Evolutionary conservation across 768 basidiomycete species (phyloP).

Genomic region (Mycena leptocephala): DNA sequence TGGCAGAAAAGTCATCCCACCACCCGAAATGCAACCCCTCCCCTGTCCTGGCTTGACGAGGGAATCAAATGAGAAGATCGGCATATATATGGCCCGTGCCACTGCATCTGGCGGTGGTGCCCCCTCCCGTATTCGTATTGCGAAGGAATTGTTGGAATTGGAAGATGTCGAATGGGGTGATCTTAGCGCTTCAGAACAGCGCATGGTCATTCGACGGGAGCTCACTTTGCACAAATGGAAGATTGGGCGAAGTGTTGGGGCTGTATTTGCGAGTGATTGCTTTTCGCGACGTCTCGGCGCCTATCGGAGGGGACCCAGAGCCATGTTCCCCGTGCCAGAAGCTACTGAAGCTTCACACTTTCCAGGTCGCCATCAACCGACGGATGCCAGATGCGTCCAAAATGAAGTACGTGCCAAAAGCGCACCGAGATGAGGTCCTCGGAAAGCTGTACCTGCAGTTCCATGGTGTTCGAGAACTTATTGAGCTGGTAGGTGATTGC

Average conservation of each 20-base stretch:
- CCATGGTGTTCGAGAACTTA: slow-evolving; percentile 31
- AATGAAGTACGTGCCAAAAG: slow-evolving; percentile 35
- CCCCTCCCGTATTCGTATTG: not conserved
- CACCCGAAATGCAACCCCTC: not conserved
- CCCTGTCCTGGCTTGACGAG: not conserved
- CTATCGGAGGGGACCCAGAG: not conserved
- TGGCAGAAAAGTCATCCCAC: not conserved
- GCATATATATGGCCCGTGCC: too few species aligned
- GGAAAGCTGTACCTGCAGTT: slow-evolving; percentile 33
- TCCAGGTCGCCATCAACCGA: slow-evolving; percentile 26
- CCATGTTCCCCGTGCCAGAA: too few species aligned
- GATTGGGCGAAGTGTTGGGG: not conserved
- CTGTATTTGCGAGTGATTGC: not conserved
- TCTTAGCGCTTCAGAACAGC: not conserved
- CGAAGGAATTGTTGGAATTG: not conserved
- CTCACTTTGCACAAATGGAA: not conserved
- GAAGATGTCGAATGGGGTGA: not conserved
- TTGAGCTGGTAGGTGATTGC: slow-evolving; percentile 33
- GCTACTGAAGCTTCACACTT: slow-evolving; percentile 23
- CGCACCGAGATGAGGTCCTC: slow-evolving; percentile 25
- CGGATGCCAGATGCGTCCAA: slow-evolving; percentile 24
- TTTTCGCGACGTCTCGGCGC: not conserved
- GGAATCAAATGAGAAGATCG: too few species aligned
- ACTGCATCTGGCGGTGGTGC: not conserved
- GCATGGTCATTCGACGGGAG: not conserved